Conservation (phyloP, 352 stramenopile genomes). For the Phytophthora macrochlamydospora region DNA sequence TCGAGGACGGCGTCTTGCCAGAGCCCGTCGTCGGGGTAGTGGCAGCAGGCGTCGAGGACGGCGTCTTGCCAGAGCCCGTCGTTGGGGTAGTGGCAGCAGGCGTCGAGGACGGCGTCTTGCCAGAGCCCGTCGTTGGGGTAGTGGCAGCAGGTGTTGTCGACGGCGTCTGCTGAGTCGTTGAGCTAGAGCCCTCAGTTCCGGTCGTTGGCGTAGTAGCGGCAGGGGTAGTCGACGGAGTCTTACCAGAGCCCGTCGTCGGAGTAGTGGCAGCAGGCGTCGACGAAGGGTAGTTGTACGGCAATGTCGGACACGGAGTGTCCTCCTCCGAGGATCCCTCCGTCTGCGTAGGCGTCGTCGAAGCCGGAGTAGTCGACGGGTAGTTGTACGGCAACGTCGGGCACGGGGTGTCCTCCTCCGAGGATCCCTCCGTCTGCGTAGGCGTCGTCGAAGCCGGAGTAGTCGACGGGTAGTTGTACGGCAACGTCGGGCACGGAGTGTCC, state of each 20-base stretch:
- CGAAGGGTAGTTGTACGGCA: constrained; percentile 20
- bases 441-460: constrained; percentile 1
- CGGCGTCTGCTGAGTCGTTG: constrained; percentile 3
- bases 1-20: too few relatives aligned
- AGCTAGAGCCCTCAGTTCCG: neutral
- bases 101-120: neutral
- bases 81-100: neutral
- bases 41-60: constrained; percentile 3
- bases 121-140: neutral
- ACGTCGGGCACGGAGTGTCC: constrained; percentile 31
- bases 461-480: constrained; percentile 36
- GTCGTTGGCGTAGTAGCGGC: neutral
- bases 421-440: neutral
- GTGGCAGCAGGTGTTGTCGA: constrained; percentile 5
- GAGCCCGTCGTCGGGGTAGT: neutral
- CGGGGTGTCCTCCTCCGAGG: constrained; percentile 17
- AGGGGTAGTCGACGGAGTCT: constrained; percentile 9
- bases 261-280: neutral
- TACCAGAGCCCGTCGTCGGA: constrained; percentile 18
- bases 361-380: constrained; percentile 11
- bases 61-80: constrained; percentile 1
- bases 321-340: neutral
- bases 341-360: constrained; percentile 1
- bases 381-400: constrained; percentile 18
- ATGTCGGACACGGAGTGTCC: constrained; percentile 27